Evolutionary conservation across 192 early-diverging fungal species (phyloP), one percentile per base, ranked within the genome.

Genomic region (Backusella liffmaniae): DNA sequence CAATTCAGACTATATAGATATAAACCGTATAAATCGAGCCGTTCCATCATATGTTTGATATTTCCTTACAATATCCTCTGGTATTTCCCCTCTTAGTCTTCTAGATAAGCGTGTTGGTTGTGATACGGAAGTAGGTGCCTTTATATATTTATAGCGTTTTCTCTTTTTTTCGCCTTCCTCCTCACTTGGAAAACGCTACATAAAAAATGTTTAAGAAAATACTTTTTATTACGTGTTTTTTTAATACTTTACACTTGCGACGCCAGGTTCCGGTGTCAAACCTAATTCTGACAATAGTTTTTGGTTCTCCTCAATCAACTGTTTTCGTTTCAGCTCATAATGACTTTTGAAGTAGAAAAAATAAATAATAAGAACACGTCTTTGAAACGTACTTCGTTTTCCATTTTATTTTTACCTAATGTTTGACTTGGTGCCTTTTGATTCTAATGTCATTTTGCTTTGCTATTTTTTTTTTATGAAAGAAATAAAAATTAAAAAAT

Each of bases 221-320:
- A 7, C 18, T 1, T 53, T 53, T 53, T 53, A 32, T 32, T 32
- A 59, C 23, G 7, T 26, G n/a, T 59, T 59, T 59, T 26, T 59
- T 10, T 23, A 18, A 10, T 9, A 34, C 35, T 36, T 67, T 68
- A 68, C 67, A 36, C 18, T 36, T 37, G 67, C 67, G 35, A 41
- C 9, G 6, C 36, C 67, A 37, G 32, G 29, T 56, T 21, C 7
- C 3, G 49, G 21, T 35, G 56, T 62, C 37, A 87, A 74, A 3
- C 86, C 86, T 0, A 87, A 77, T 30, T 84, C 75, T n/a, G 76
- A 49, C 49, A 87, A 59, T 1, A 87, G 62, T 23, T 70, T 74
- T 56, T 84, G 83, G 68, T 87, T 87, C 32, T 83, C 74, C 44
- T 76, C 39, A 65, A 87, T 87, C 53, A 82, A 83, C 26, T 72